These are phyloP conservation scores for Fusarium equiseti DNA, from an alignment of 2,329 filamentous ascomycete species.

Conservation along the genomic window DNA sequence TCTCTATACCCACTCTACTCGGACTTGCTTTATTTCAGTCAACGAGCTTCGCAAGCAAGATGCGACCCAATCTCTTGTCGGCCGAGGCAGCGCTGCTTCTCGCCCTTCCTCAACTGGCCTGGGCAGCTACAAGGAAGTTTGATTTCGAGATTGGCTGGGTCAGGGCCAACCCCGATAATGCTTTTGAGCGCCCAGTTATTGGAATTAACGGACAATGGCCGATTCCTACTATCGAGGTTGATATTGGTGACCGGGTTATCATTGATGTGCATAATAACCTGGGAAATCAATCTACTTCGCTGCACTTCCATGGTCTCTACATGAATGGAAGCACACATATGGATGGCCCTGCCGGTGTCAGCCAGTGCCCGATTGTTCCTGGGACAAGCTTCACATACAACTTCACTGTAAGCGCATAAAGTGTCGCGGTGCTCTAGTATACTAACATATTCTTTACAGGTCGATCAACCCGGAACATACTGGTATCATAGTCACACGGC, in stretches of 20 bases:
- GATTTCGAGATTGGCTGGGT: conserved; percentile 81
- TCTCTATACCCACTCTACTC: background rate
- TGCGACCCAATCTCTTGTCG: conserved; percentile 33
- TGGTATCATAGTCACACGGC: conserved; percentile 82
- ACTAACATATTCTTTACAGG: conserved; percentile 51
- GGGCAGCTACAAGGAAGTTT: conserved; percentile 63
- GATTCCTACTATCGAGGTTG: conserved; percentile 72
- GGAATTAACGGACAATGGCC: conserved; percentile 85
- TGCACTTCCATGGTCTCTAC: conserved; percentile 79
- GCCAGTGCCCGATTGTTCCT: conserved; percentile 75
- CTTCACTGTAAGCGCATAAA: conserved; percentile 66
- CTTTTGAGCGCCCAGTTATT: conserved; percentile 71
- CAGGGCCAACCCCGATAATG: conserved; percentile 76
- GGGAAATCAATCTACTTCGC: conserved; percentile 71
- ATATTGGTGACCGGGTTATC: conserved; percentile 71
- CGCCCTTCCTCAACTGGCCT: conserved; percentile 35
- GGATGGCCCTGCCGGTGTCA: conserved; percentile 76
- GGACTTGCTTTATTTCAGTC: conserved; percentile 17
- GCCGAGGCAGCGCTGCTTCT: conserved; percentile 36
- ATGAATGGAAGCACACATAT: conserved; percentile 75
- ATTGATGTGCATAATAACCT: conserved; percentile 70
- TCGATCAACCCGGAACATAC: conserved; percentile 77
- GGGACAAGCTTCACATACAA: conserved; percentile 76
- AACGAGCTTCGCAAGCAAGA: conserved; percentile 16
- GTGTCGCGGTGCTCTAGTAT: background rate